These are phyloP conservation scores for Rhodotorula sp. DNA, from an alignment of 1,284 basidiomycete genomes.

Conservation along the genomic window DNA sequence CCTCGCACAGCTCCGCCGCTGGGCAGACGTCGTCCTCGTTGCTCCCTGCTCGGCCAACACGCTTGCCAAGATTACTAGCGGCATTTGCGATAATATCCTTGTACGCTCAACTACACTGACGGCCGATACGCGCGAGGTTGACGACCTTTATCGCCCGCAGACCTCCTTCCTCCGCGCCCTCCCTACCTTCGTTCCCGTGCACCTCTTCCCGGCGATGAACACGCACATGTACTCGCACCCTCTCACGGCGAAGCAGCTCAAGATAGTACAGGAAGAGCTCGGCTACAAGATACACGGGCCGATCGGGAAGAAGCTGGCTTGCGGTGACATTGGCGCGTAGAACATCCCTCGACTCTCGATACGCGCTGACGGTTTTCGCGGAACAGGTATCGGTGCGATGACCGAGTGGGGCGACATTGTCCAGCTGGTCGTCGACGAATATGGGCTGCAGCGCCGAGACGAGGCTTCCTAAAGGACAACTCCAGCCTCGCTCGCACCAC, in stretches of 20 bases:
- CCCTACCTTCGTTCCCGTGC: conserved; percentile 61
- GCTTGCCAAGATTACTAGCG: conserved; percentile 84
- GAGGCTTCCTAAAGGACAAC: neutral
- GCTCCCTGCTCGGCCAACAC: conserved; percentile 96
- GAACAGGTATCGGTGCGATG: conserved; percentile 83
- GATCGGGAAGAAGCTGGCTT: conserved; percentile 80
- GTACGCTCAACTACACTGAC: conserved; percentile 53
- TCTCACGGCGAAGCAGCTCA: conserved; percentile 79
- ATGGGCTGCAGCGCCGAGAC: conserved; percentile 15
- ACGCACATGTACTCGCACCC: conserved; percentile 95
- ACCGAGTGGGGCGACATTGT: conserved; percentile 79
- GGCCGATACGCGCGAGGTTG: neutral
- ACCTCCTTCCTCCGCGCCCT: conserved; percentile 87
- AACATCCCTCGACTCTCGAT: conserved; percentile 6
- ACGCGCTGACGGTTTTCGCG: neutral
- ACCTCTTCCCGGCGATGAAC: conserved; percentile 97
- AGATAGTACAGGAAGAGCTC: conserved; percentile 67
- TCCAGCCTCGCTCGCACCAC: no score
- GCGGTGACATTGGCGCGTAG: conserved; percentile 78
- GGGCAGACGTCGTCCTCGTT: conserved; percentile 92
- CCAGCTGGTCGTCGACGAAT: conserved; percentile 37
- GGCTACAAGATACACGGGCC: conserved; percentile 81
- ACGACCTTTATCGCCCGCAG: conserved; percentile 52
- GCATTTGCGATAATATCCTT: conserved; percentile 84
- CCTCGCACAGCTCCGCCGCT: conserved; percentile 65